Percentiles rank a stretch among this genome's conserved stretches.
Conservation (phyloP, 2,329 filamentous ascomycete species). For the Penicillium sp. region DNA sequence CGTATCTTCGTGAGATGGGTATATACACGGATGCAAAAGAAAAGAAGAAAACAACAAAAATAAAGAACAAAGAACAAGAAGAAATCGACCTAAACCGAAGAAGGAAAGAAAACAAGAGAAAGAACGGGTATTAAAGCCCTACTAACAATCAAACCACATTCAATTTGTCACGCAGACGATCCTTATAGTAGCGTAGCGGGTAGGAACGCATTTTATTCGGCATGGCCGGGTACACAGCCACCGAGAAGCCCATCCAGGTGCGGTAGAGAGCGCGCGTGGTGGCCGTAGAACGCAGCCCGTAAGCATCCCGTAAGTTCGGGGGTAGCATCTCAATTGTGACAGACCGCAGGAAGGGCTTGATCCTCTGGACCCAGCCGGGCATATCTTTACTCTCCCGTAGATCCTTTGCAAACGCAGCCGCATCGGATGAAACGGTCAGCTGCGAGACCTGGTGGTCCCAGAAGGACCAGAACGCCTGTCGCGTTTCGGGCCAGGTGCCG, state of each 20-base stretch:
- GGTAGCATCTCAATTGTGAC: constrained; percentile 37
- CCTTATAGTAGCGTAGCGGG: constrained; percentile 32
- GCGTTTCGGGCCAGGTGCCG: constrained; percentile 31
- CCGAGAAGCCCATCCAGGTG: constrained; percentile 32
- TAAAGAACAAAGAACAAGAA: too few species aligned
- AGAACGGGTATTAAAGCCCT: neutral
- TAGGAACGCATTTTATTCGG: constrained; percentile 30
- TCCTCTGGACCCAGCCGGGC: constrained; percentile 29
- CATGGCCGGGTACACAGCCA: constrained; percentile 34
- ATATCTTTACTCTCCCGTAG: constrained; percentile 25
- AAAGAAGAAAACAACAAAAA: neutral
- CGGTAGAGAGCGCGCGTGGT: constrained; percentile 29
- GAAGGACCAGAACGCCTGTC: constrained; percentile 36
- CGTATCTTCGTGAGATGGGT: constrained; percentile 16
- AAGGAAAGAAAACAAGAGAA: neutral
- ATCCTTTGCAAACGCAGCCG: constrained; percentile 30
- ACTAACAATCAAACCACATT: constrained; percentile 18
- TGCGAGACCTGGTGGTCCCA: constrained; percentile 34
- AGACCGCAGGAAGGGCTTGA: constrained; percentile 33
- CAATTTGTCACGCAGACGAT: constrained; percentile 28
- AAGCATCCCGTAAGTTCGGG: constrained; percentile 32
- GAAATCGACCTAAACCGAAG: constrained; percentile 1
- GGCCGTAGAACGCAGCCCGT: constrained; percentile 31
- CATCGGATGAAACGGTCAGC: constrained; percentile 29
- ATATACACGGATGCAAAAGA: constrained; percentile 10